Evolutionary conservation across 768 basidiomycete species (phyloP).

Genomic region (Tubosaeta brunneosetosa): DNA sequence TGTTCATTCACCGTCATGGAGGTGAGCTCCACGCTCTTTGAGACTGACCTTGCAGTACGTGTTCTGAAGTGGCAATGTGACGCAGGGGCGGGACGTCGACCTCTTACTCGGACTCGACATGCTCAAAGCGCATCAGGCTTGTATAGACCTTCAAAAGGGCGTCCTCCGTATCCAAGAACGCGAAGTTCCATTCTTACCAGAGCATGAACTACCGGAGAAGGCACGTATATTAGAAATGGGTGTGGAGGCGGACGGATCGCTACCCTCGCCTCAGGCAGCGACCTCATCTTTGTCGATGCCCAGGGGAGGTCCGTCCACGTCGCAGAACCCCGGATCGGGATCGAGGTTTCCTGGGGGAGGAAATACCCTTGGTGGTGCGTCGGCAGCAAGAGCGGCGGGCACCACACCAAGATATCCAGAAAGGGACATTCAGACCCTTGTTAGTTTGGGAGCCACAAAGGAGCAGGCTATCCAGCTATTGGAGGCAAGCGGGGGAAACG

Average conservation of each 20-base stretch:
- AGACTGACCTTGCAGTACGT: background rate
- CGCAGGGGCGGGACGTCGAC: conserved; percentile 84
- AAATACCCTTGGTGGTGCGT: conserved; percentile 49
- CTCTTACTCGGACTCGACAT: conserved; percentile 98
- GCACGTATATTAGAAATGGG: conserved; percentile 46
- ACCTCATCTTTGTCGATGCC: conserved; percentile 12
- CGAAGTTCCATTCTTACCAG: conserved; percentile 83
- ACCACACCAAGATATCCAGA: conserved; percentile 57
- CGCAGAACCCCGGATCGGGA: conserved; percentile 39
- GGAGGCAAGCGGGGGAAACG: conserved; percentile 77
- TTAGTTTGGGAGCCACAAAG: conserved; percentile 72
- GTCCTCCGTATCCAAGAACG: conserved; percentile 89
- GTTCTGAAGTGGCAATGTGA: background rate
- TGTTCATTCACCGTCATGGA: conserved; percentile 97
- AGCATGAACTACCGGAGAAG: conserved; percentile 91
- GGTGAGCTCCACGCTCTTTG: conserved; percentile 38
- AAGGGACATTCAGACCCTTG: conserved; percentile 53
- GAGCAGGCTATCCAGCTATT: conserved; percentile 75
- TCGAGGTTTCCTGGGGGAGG: conserved; percentile 67
- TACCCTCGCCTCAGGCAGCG: conserved; percentile 14
- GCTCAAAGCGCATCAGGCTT: conserved; percentile 96
- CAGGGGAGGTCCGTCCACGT: conserved; percentile 14
- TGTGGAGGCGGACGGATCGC: conserved; percentile 22
- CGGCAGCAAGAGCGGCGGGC: conserved; percentile 31
- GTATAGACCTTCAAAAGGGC: conserved; percentile 87